Conservation (phyloP, 306 rosid species). For the Luffa acutangula region DNA sequence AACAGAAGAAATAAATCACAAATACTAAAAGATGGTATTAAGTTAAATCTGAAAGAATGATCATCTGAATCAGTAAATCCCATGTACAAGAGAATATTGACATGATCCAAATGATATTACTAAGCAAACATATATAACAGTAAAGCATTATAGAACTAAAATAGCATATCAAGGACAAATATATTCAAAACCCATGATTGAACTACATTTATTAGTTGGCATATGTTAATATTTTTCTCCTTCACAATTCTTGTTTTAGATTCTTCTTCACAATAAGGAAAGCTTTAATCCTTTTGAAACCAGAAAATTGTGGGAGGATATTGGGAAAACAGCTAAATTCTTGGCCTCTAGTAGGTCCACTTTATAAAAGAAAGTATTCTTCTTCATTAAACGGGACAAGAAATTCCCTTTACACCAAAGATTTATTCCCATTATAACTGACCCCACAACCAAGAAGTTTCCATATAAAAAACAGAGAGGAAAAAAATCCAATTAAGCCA, state of each 20-base stretch:
- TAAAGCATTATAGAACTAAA: neutral
- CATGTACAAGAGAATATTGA: neutral
- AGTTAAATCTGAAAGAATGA: neutral
- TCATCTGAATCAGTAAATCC: neutral
- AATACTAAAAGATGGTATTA: neutral
- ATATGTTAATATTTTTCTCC: neutral
- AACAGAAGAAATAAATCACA: neutral
- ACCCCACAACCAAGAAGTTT: neutral
- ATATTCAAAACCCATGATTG: neutral
- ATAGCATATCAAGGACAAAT: no score
- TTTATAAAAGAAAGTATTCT: neutral
- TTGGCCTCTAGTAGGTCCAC: neutral
- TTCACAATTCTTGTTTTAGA: neutral
- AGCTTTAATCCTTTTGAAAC: neutral
- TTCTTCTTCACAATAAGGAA: neutral
- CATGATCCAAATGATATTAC: neutral
- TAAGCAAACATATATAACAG: neutral
- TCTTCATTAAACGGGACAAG: neutral
- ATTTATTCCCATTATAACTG: neutral
- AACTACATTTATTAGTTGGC: neutral
- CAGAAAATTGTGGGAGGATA: neutral
- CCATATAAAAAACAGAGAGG: neutral
- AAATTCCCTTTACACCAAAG: neutral
- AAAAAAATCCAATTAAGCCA: neutral
- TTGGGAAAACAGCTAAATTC: neutral